These are phyloP conservation scores for Phyllachora maydis DNA, from an alignment of 2,329 filamentous ascomycete species.

Conservation along the genomic window DNA sequence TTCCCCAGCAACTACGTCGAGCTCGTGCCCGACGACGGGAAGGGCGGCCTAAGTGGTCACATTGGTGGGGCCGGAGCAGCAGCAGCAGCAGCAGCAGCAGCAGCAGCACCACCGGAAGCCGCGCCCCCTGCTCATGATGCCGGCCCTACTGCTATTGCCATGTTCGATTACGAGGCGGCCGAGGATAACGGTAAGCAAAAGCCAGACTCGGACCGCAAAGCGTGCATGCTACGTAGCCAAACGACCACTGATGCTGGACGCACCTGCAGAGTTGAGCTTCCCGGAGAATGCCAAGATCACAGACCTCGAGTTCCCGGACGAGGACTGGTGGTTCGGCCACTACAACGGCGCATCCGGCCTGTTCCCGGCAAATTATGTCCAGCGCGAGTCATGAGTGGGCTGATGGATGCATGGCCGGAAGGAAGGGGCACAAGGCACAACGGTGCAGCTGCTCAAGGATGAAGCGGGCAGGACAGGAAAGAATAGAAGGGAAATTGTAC, in stretches of 20 bases:
- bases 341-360: slow-evolving; percentile 63
- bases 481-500: too few relatives aligned
- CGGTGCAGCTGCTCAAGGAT: too few relatives aligned
- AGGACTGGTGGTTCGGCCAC: slow-evolving; percentile 95
- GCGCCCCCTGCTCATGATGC: slow-evolving; percentile 11
- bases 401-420: too few relatives aligned
- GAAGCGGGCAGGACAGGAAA: too few relatives aligned
- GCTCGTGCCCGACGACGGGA: slow-evolving; percentile 43
- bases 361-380: slow-evolving; percentile 59
- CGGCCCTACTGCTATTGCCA: slow-evolving; percentile 56
- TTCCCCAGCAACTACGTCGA: slow-evolving; percentile 98
- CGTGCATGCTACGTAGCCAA: not conserved
- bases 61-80: slow-evolving; percentile 10
- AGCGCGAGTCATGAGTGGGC: slow-evolving; percentile 23
- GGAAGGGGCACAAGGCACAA: too few relatives aligned
- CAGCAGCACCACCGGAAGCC: slow-evolving; percentile 16
- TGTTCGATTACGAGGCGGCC: slow-evolving; percentile 92
- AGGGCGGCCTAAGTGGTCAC: slow-evolving; percentile 6
- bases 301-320: slow-evolving; percentile 82
- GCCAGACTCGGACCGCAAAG: not conserved
- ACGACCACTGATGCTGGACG: not conserved
- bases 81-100: slow-evolving; percentile 12
- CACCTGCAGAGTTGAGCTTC: slow-evolving; percentile 47
- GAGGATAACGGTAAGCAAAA: slow-evolving; percentile 74
- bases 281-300: slow-evolving; percentile 72